A percentile compares a stretch with the other conserved stretches of the same genome.
phyloP scores from a whole-genome alignment of 805 yeast genomes.

The Tanozyma kutaoensis region DNA sequence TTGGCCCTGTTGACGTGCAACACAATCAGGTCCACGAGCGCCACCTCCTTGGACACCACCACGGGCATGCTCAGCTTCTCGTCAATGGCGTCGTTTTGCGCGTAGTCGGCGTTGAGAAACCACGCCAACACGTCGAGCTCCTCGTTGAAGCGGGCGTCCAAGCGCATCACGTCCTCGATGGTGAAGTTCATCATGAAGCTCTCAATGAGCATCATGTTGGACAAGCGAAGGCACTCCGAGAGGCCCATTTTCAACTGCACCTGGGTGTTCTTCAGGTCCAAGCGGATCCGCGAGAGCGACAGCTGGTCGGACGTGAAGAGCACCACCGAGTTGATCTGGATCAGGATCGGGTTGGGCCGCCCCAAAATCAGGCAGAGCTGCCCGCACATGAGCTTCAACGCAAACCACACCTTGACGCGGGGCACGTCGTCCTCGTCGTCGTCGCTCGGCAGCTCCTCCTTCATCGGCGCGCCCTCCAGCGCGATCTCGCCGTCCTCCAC shows the following conservation, averaged over 20 bases:
- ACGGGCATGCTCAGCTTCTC: slow-evolving; percentile 11
- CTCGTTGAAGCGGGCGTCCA: slow-evolving; percentile 27
- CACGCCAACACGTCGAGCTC: slow-evolving; percentile 25
- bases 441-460: no score
- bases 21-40: slow-evolving; percentile 30
- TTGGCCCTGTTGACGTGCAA: slow-evolving; percentile 39
- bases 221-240: slow-evolving; percentile 33
- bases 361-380: slow-evolving; percentile 38
- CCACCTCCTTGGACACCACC: slow-evolving; percentile 15
- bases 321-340: slow-evolving; percentile 20
- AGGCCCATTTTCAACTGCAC: slow-evolving; percentile 31
- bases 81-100: slow-evolving; percentile 2
- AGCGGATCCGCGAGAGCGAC: slow-evolving; percentile 7
- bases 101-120: slow-evolving; percentile 7
- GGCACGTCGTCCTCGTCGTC: slow-evolving; percentile 20
- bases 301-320: slow-evolving; percentile 8
- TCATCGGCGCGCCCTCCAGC: no score
- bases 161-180: slow-evolving; percentile 22
- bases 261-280: slow-evolving; percentile 11
- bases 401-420: slow-evolving; percentile 36
- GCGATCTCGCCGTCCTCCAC: neutral
- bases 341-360: slow-evolving; percentile 38
- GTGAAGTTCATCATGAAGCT: slow-evolving; percentile 34
- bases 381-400: slow-evolving; percentile 32
- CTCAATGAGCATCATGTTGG: slow-evolving; percentile 38